Percentiles rank a stretch among this genome's conserved stretches.
Conservation (phyloP, 371 early-diverging fungal genomes). For the Cokeromyces recurvatus region DNA sequence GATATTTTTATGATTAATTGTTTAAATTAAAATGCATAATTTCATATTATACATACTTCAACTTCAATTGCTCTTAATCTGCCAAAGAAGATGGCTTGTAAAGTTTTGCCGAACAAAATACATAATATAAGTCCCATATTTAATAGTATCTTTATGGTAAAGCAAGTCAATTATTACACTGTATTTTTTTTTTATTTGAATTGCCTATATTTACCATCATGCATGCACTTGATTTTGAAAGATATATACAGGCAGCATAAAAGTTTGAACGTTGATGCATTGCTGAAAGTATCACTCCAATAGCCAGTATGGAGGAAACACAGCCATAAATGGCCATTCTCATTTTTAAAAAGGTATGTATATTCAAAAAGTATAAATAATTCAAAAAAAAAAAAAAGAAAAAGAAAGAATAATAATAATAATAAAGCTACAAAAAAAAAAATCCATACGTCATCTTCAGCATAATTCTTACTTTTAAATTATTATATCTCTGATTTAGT, state of each 20-base stretch:
- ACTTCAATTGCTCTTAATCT: constrained; percentile 86
- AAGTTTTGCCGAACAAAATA: constrained; percentile 68
- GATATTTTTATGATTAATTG: neutral
- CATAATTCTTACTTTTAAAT: no score
- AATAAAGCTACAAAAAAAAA: no score
- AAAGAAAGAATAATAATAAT: no score
- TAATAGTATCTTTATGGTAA: constrained; percentile 56
- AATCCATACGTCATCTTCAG: no score
- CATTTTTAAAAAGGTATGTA: no score
- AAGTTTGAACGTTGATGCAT: constrained; percentile 77
- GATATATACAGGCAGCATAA: constrained; percentile 84
- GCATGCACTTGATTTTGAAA: constrained; percentile 82
- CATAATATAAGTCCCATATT: constrained; percentile 80
- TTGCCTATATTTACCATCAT: constrained; percentile 71
- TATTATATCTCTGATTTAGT: no score
- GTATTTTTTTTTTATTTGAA: no score
- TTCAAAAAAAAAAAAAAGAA: no score
- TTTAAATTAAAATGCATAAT: neutral
- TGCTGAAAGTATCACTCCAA: constrained; percentile 66
- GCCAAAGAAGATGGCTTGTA: constrained; percentile 87
- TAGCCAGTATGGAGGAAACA: constrained; percentile 65
- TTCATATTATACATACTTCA: constrained; percentile 71
- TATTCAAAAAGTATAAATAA: no score
- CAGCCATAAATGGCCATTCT: constrained; percentile 77
- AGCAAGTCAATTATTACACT: neutral